Evolutionary conservation across 352 stramenopile species (phyloP), one percentile per base, ranked within the genome.

Genomic region (Phytophthora pinifolia): DNA sequence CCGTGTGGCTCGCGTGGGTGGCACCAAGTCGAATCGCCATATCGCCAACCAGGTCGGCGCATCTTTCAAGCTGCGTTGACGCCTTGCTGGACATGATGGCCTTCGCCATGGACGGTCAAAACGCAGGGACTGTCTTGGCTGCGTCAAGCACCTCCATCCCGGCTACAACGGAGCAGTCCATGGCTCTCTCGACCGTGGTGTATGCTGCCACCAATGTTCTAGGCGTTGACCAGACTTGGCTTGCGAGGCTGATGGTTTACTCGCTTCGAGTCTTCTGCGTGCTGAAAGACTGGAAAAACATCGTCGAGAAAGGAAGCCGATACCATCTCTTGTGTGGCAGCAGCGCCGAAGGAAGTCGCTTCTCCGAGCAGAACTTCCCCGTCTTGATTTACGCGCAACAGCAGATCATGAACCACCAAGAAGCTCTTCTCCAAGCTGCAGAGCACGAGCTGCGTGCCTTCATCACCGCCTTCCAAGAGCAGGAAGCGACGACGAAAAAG

Each of bases 401-500:
- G 4, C 77, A 92, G 47, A 70, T 85, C n/a, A n/a, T 88, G 1
- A 50, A 50, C 0, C 45, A 62, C 4, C 72, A 86, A 25, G 68
- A 65, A 18, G 27, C 18, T 8, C 33, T 60, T 6, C 39, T 94
- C 10, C 54, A 57, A 38, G 39, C 35, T 2, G 62, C 66, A 1
- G 53, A 82, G 43, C 18, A 46, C 0, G 58, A 84, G 2, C 15
- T 87, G 5, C 57, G 8, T 1, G 32, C 51, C 6, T 88, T 72
- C 37, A 38, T 86, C 27, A 66, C 58, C n/a, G 59, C 48, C 3
- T 89, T 89, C 36, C 58, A 78, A 1, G 83, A 88, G 30, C 55
- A 67, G 18, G 72, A 89, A 55, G 65, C 74, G 2, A 92, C 86
- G 52, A 87, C 86, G 56, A 93, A 93, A 41, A 93, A 93, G 61